phyloP scores from a whole-genome alignment of 192 early-diverging fungal genomes.

The Entomortierella chlamydospora region DNA sequence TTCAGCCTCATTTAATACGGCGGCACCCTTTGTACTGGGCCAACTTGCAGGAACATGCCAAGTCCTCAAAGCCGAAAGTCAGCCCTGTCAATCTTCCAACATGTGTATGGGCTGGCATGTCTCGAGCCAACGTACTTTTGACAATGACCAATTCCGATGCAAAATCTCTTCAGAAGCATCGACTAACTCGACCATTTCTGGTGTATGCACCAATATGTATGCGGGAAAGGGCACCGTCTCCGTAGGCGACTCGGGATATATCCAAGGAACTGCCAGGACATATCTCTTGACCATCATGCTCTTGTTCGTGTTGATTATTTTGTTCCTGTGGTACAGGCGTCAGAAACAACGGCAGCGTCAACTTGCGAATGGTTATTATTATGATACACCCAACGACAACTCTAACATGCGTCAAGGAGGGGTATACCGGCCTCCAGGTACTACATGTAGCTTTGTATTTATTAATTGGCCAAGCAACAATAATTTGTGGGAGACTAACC shows the following conservation, averaged over 20 bases:
- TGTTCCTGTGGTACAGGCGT: constrained; percentile 48
- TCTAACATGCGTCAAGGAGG: constrained; percentile 6
- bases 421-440: constrained; percentile 36
- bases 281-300: constrained; percentile 29
- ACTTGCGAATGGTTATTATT: neutral
- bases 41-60: constrained; percentile 34
- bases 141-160: constrained; percentile 39
- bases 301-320: constrained; percentile 13
- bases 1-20: no score
- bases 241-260: neutral
- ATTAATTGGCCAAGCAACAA: no score
- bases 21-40: neutral
- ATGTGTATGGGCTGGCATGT: constrained; percentile 37
- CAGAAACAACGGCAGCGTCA: constrained; percentile 8
- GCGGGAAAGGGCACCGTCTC: constrained; percentile 1
- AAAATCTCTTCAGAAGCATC: neutral
- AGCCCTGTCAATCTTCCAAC: constrained; percentile 10
- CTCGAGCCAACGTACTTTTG: constrained; percentile 4
- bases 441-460: no score
- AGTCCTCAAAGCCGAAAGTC: neutral
- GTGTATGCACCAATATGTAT: constrained; percentile 3
- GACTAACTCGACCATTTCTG: neutral
- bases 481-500: no score
- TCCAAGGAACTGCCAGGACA: constrained; percentile 13
- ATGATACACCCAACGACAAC: constrained; percentile 1